These are phyloP conservation scores for Mollisiaceae sp. DNA, from an alignment of 2,329 filamentous ascomycete genomes.

Conservation along the genomic window DNA sequence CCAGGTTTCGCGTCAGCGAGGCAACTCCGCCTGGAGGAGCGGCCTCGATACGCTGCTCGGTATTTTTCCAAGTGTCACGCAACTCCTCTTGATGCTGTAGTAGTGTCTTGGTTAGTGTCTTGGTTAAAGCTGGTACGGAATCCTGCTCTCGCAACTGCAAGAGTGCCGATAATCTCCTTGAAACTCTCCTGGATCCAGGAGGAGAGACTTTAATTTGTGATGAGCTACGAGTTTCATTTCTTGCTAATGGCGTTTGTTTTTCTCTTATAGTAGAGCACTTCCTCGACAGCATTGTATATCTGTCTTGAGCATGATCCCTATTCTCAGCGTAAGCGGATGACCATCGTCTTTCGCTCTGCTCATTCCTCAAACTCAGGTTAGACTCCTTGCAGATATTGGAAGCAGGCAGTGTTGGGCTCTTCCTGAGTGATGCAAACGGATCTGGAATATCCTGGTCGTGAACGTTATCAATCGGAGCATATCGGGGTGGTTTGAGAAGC, in stretches of 20 bases:
- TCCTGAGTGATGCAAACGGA: not conserved
- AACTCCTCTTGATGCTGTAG: slow-evolving; percentile 27
- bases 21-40: not conserved
- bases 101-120: slow-evolving; percentile 27
- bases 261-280: not conserved
- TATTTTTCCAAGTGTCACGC: slow-evolving; percentile 16
- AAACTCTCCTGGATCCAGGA: slow-evolving; percentile 17
- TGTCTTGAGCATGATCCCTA: slow-evolving; percentile 1
- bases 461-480: not conserved
- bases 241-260: not conserved
- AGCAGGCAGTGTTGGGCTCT: not conserved
- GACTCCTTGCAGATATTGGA: not conserved
- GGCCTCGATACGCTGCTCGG: slow-evolving; percentile 14
- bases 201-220: slow-evolving; percentile 21
- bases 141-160: slow-evolving; percentile 19
- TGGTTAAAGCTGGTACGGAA: slow-evolving; percentile 21
- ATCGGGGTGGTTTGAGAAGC: not conserved
- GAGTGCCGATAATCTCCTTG: slow-evolving; percentile 18
- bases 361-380: not conserved
- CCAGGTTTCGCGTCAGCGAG: not conserved
- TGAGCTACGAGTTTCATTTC: not conserved
- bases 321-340: not conserved
- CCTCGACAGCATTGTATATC: slow-evolving; percentile 6
- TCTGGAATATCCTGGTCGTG: not conserved
- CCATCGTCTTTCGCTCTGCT: slow-evolving; percentile 7